Evolutionary conservation across 768 basidiomycete species (phyloP), one percentile per base, ranked within the genome.

Genomic region (Podaxis rugospora): DNA sequence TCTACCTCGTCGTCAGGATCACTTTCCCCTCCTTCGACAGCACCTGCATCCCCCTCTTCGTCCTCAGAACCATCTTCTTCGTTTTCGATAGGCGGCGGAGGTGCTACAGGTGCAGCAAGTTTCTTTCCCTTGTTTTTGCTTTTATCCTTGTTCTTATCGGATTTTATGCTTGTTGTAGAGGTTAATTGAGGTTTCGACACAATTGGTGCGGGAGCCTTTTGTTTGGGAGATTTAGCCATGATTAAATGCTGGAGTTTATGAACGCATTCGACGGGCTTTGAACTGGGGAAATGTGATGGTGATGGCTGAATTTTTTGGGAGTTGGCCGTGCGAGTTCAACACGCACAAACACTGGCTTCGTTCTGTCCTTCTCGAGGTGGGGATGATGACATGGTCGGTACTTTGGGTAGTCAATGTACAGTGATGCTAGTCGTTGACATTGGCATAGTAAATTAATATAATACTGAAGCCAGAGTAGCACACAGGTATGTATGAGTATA

Each of bases 1-100:
- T 67, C 65, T 11, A 57, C 61, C 35, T 62, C 65, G 7, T 66
- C 66, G 27, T 63, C 64, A 42, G 64, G 66, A 1, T 67, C 65
- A 28, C 3, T 18, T 44, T 16, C 18, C n/a, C 7, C 18, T 1
- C 2, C 42, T n/a, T 44, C 42, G 0, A 0, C n/a, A 6, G 5
- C 42, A 18, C 68, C 68, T 11, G 56, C 64, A 23, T 55, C 57
- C 2, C 61, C 54, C 5, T 68, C 66, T 25, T 63, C 66, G 16
- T 69, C 67, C n/a, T 64, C 62, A 0, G 56, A 58, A 6, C 59
- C 66, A 2, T 52, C 51, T 52, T 18, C 51, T 18, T 13, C 28
- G 35, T 21, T 11, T 37, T 54, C 44, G 32, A 18, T 32, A 11
- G 42, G 57, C 2, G 50, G 50, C 5, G 49, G 49, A 40, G 14